phyloP scores from a whole-genome alignment of 106 monocot genomes.

The Platanthera guangdongensis region DNA sequence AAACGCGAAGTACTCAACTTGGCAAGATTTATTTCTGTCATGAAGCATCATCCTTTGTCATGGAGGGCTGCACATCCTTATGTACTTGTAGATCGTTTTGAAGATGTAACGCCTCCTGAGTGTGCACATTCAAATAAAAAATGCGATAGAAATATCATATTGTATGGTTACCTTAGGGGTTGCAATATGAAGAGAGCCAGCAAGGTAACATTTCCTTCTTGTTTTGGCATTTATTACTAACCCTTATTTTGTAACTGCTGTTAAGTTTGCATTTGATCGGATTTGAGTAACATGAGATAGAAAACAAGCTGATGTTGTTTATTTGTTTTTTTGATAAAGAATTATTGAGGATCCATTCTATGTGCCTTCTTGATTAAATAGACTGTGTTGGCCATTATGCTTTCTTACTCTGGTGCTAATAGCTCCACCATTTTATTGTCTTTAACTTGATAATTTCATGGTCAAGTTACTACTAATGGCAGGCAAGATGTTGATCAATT shows the following conservation, averaged over 20 bases:
- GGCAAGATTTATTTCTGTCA: slow-evolving; percentile 93
- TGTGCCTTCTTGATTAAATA: background rate
- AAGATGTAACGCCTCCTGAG: slow-evolving; percentile 86
- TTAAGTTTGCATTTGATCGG: background rate
- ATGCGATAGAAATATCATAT: slow-evolving; percentile 87
- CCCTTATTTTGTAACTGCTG: background rate
- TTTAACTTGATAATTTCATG: no score
- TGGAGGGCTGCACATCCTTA: slow-evolving; percentile 92
- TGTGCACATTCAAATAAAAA: slow-evolving; percentile 55
- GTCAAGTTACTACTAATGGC: no score
- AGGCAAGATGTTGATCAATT: no score
- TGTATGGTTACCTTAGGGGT: slow-evolving; percentile 97
- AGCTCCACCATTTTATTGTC: no score
- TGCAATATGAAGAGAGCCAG: slow-evolving; percentile 85
- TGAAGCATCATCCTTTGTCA: slow-evolving; percentile 67
- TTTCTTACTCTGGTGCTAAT: no score
- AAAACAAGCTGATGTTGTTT: background rate
- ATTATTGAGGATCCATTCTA: background rate
- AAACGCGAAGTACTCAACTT: slow-evolving; percentile 96
- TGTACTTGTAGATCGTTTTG: slow-evolving; percentile 87
- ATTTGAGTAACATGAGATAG: background rate
- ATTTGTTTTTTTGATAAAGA: background rate
- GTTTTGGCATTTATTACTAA: background rate
- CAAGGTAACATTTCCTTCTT: slow-evolving; percentile 43
- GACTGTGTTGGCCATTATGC: background rate